These are phyloP conservation scores for Coemansia sp. DNA, from an alignment of 192 early-diverging fungal genomes.

Conservation along the genomic window DNA sequence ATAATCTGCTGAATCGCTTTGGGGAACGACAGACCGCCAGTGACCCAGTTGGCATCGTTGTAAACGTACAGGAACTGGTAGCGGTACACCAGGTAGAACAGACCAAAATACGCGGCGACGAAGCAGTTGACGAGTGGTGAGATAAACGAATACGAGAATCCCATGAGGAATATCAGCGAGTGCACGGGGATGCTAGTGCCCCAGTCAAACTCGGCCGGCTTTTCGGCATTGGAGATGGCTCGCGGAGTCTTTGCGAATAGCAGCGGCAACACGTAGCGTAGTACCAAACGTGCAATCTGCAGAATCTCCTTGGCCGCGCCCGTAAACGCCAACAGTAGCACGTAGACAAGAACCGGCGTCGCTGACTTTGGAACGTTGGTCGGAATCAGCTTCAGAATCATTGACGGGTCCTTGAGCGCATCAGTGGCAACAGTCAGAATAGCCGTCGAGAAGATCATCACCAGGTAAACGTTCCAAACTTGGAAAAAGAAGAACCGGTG, in stretches of 20 bases:
- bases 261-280: constrained; percentile 62
- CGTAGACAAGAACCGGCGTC: constrained; percentile 83
- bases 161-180: constrained; percentile 73
- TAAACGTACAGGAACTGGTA: constrained; percentile 88
- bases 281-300: constrained; percentile 66
- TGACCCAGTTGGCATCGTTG: constrained; percentile 59
- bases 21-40: constrained; percentile 73
- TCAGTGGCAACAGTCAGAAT: constrained; percentile 53
- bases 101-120: constrained; percentile 72
- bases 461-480: constrained; percentile 80
- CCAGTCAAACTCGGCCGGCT: constrained; percentile 61
- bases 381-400: constrained; percentile 57
- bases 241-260: constrained; percentile 79
- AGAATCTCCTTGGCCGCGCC: constrained; percentile 71
- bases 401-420: constrained; percentile 30
- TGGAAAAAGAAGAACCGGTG: constrained; percentile 82
- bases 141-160: constrained; percentile 77
- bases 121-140: constrained; percentile 84
- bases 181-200: constrained; percentile 70
- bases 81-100: constrained; percentile 75
- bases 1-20: constrained; percentile 64
- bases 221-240: constrained; percentile 60
- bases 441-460: constrained; percentile 74
- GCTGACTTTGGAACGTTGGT: constrained; percentile 71
- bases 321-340: constrained; percentile 74